Evolutionary conservation across 768 basidiomycete genomes (phyloP).

Genomic region (Boletellus ananas): DNA sequence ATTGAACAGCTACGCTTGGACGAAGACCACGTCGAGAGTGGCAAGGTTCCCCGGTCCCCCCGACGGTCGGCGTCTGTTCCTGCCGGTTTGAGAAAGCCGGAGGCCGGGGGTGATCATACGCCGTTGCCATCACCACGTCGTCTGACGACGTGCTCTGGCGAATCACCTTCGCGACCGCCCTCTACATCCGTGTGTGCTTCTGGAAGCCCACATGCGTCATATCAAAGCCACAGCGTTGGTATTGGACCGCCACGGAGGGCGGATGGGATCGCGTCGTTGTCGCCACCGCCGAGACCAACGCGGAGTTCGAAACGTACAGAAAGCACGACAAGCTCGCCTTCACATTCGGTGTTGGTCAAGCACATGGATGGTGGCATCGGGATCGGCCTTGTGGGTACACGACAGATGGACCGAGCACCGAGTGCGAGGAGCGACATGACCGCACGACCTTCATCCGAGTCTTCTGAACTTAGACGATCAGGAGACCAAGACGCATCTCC

Average conservation of each 20-base stretch:
- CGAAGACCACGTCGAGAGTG: conserved; percentile 15
- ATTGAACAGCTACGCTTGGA: conserved; percentile 47
- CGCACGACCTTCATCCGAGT: conserved; percentile 11
- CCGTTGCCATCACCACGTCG: conserved; percentile 12
- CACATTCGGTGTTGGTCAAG: conserved; percentile 5
- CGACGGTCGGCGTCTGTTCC: conserved; percentile 22
- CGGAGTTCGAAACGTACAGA: conserved; percentile 15
- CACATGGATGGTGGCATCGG: not conserved
- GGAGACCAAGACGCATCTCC: conserved; percentile 11
- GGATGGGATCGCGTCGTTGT: conserved; percentile 23
- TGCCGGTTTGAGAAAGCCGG: conserved; percentile 1
- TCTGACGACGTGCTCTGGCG: conserved; percentile 7
- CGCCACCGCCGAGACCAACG: conserved; percentile 27
- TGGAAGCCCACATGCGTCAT: conserved; percentile 42
- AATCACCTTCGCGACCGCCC: conserved; percentile 39
- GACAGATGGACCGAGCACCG: conserved; percentile 20
- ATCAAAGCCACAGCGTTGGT: not conserved
- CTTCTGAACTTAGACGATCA: conserved; percentile 1
- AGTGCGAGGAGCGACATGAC: conserved; percentile 32
- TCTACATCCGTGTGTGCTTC: conserved; percentile 31
- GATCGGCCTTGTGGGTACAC: not conserved
- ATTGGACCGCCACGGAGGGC: conserved; percentile 7
- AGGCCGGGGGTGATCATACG: conserved; percentile 3
- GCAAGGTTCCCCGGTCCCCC: conserved; percentile 9
- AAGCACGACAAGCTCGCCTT: conserved; percentile 6